A percentile compares a stretch with the other conserved stretches of the same genome.
These are phyloP conservation scores for Taiozyma sp. DNA, from an alignment of 1,139 yeast species.

Conservation along the genomic window DNA sequence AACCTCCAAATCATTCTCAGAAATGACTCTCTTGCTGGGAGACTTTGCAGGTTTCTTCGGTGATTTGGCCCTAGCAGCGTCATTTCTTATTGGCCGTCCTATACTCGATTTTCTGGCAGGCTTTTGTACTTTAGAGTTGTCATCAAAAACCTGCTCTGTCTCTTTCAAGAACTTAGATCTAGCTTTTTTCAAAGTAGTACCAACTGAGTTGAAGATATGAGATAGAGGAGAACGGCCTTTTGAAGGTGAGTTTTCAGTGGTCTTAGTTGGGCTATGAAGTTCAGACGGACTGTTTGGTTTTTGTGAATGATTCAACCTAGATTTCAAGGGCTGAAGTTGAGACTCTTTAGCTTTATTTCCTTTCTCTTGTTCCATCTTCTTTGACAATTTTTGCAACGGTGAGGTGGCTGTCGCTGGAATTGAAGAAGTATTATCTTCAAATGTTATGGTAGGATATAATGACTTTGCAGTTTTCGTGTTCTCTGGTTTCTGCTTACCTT, in stretches of 20 bases:
- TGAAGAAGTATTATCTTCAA: slow-evolving; percentile 6
- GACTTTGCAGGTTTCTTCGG: background rate
- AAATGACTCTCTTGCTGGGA: background rate
- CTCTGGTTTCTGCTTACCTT: slow-evolving; percentile 8
- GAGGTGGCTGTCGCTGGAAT: slow-evolving; percentile 7
- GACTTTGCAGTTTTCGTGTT: slow-evolving; percentile 8
- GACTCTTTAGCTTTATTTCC: background rate
- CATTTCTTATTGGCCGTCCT: background rate
- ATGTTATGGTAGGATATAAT: slow-evolving; percentile 14
- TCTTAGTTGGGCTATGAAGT: slow-evolving; percentile 4
- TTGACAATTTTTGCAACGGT: slow-evolving; percentile 4
- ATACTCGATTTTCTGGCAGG: slow-evolving; percentile 2
- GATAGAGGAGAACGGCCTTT: slow-evolving; percentile 19
- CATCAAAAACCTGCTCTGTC: slow-evolving; percentile 9
- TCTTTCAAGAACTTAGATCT: slow-evolving; percentile 16
- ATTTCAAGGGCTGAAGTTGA: slow-evolving; percentile 4
- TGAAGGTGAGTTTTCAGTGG: slow-evolving; percentile 6
- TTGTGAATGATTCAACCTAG: slow-evolving; percentile 7
- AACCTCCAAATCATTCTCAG: slow-evolving; percentile 1
- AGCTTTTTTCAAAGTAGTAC: slow-evolving; percentile 20
- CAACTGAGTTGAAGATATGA: slow-evolving; percentile 21
- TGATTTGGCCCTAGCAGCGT: background rate
- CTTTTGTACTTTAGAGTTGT: slow-evolving; percentile 5
- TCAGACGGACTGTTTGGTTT: slow-evolving; percentile 3
- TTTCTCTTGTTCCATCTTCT: background rate